A percentile compares a stretch with the other conserved stretches of the same genome.
These are phyloP conservation scores for Rhizophagus clarus DNA, from an alignment of 192 early-diverging fungal species.

Conservation along the genomic window DNA sequence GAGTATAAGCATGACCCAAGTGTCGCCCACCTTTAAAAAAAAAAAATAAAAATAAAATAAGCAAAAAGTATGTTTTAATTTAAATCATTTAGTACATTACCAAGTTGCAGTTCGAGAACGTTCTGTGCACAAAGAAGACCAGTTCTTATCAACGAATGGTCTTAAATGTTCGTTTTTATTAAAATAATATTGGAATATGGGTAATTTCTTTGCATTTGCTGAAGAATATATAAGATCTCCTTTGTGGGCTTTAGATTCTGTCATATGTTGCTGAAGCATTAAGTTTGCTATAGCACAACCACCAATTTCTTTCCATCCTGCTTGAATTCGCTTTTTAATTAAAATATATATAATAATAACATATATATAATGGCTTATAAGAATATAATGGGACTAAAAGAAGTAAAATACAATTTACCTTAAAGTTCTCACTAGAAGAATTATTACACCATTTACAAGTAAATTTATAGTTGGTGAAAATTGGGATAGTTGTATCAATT, in stretches of 20 bases:
- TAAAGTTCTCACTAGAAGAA: background rate
- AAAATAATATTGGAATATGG: constrained; percentile 56
- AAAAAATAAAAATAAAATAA: constrained; percentile 1
- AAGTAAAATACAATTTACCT: constrained; percentile 4
- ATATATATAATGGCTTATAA: background rate
- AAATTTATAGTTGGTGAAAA: constrained; percentile 68
- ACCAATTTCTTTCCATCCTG: constrained; percentile 69
- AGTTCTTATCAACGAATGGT: constrained; percentile 65
- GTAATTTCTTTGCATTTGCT: constrained; percentile 40
- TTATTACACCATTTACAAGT: constrained; percentile 48
- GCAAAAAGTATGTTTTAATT: no score
- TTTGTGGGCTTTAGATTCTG: constrained; percentile 32
- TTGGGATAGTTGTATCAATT: constrained; percentile 51
- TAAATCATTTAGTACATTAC: constrained; percentile 33
- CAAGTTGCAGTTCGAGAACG: constrained; percentile 64
- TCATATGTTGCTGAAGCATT: constrained; percentile 52
- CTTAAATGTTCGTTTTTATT: constrained; percentile 67
- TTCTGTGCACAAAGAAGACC: constrained; percentile 66
- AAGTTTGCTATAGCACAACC: constrained; percentile 65
- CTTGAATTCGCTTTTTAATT: constrained; percentile 58
- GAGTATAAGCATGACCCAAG: constrained; percentile 65
- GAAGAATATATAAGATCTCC: constrained; percentile 31
- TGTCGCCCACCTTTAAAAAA: constrained; percentile 58
- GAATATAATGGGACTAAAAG: background rate
- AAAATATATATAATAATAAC: background rate